A percentile compares a stretch with the other conserved stretches of the same genome.
phyloP scores from a whole-genome alignment of 2,329 filamentous ascomycete species.

The Aureobasidium lini region DNA sequence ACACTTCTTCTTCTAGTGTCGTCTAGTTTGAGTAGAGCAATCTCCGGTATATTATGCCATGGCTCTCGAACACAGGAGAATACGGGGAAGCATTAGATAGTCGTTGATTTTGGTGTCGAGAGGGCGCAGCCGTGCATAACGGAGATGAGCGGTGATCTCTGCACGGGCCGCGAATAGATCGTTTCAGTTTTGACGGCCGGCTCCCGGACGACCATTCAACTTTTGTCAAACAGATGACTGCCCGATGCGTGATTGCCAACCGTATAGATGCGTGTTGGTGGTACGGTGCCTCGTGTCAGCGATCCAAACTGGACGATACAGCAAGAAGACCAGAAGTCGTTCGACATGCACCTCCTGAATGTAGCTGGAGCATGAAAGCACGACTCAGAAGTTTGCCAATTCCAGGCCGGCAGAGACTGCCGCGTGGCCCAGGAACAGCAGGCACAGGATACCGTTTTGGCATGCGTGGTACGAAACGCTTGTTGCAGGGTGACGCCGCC shows the following conservation, averaged over 20 bases:
- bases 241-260: neutral
- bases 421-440: constrained; percentile 5
- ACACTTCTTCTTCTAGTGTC: neutral
- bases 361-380: neutral
- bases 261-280: constrained; percentile 1
- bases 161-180: neutral
- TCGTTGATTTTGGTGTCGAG: neutral
- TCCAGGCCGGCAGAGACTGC: constrained; percentile 1
- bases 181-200: neutral
- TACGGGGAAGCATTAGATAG: constrained; percentile 3
- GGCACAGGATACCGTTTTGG: neutral
- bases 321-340: neutral
- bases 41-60: neutral
- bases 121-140: neutral
- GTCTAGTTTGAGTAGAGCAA: neutral
- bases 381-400: constrained; percentile 27
- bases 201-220: neutral
- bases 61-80: neutral
- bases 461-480: constrained; percentile 7
- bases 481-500: constrained; percentile 11
- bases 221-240: neutral
- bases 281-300: neutral
- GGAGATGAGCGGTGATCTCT: neutral
- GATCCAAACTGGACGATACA: neutral
- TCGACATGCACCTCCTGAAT: neutral